Evolutionary conservation across 768 basidiomycete genomes (phyloP), one percentile per base, ranked within the genome.

Genomic region (Pleurotus eryngii): DNA sequence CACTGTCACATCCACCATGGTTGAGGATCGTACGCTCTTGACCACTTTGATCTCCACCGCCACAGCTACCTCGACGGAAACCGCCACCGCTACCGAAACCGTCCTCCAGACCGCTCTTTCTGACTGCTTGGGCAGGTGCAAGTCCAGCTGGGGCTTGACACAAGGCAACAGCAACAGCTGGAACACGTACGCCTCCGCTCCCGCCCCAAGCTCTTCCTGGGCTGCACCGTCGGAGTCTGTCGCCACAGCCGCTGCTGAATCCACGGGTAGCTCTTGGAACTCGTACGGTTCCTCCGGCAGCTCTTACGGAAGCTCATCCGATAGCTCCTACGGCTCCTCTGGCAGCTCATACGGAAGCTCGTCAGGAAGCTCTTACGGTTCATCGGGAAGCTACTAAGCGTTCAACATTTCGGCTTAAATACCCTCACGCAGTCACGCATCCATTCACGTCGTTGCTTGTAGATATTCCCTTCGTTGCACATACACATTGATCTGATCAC

Each of bases 111-210:
- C 82, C 47, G 78, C 70, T 54, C 79, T 87, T 49, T 73, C 79
- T 48, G 68, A 79, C 49, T 87, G 85, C 68, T 72, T 87, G 56
- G 72, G 74, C 64, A 67, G 72, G 79, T 87, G 86, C 80, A 83
- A 86, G 74, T 80, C 77, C 35, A 64, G 67, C 57, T 86, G 80
- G 76, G 75, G 74, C 57, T 68, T 87, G 65, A 77, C 65, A 6
- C 50, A 71, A 15, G 83, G 83, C 7, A 85, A 82, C 73, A 76
- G 72, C 73, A 73, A 81, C 71, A 57, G 30, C 57, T 72, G 70
- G 63, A 83, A 81, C 69, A 79, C 78, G 27, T 81, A 81, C 61
- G 70, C 73, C 57, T 63, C 69, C 24, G 56, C 70, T 15, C 49
- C 73, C 17, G 45, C 60, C 18, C 42, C 56, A n/a, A 56, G 42